Conservation (phyloP, 192 early-diverging fungal species). For the Phycomyces blakesleeanus region DNA sequence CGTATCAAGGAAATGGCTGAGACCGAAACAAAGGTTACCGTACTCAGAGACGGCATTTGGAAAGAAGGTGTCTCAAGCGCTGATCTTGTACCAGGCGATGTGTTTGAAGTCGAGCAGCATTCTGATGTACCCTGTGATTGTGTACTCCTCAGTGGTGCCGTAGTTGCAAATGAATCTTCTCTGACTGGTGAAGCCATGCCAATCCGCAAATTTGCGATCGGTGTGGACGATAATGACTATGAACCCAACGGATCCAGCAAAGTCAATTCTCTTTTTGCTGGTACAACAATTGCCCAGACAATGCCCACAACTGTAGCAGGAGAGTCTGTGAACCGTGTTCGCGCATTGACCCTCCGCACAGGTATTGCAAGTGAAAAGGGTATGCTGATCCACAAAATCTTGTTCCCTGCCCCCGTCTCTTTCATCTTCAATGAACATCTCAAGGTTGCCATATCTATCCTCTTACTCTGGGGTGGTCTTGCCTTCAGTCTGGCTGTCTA, state of each 20-base stretch:
- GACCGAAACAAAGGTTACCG: slow-evolving; percentile 39
- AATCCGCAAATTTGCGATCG: slow-evolving; percentile 69
- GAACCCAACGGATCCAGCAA: slow-evolving; percentile 42
- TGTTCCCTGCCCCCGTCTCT: slow-evolving; percentile 64
- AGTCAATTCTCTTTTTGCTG: slow-evolving; percentile 63
- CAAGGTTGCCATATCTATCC: slow-evolving; percentile 61
- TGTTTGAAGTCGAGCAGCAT: slow-evolving; percentile 47
- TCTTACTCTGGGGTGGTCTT: slow-evolving; percentile 65
- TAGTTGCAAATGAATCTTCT: slow-evolving; percentile 70
- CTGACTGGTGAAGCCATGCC: slow-evolving; percentile 81
- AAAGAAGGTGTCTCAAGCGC: slow-evolving; percentile 37
- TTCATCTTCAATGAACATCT: slow-evolving; percentile 84
- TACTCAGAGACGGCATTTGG: slow-evolving; percentile 63
- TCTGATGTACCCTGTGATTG: slow-evolving; percentile 63
- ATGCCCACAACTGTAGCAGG: slow-evolving; percentile 16
- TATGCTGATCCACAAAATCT: slow-evolving; percentile 67
- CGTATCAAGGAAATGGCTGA: slow-evolving; percentile 59
- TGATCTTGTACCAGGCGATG: slow-evolving; percentile 69
- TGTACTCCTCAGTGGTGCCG: slow-evolving; percentile 63
- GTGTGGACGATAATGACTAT: slow-evolving; percentile 45
- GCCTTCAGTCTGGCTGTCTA: slow-evolving; percentile 53
- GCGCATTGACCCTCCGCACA: slow-evolving; percentile 59
- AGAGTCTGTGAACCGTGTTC: slow-evolving; percentile 28
- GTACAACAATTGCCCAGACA: slow-evolving; percentile 63
- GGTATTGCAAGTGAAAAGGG: slow-evolving; percentile 69